These are phyloP conservation scores for Fulvia fulva DNA, from an alignment of 2,329 filamentous ascomycete species.

Conservation along the genomic window DNA sequence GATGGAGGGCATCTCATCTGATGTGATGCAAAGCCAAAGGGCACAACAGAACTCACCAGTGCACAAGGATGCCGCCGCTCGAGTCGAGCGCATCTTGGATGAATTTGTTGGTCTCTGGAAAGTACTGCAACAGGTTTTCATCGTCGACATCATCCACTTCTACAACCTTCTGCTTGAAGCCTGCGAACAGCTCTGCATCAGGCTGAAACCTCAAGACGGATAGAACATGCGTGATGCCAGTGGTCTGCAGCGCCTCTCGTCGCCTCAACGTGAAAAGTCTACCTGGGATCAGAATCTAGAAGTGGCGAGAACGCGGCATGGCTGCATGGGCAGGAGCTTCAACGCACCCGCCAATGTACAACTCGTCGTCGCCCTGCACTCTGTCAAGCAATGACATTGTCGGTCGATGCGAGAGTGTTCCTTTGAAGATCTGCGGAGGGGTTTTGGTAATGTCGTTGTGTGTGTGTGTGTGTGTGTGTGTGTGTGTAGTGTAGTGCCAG, in stretches of 20 bases:
- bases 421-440: neutral
- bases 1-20: neutral
- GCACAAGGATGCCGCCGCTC: constrained; percentile 61
- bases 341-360: constrained; percentile 75
- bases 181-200: constrained; percentile 54
- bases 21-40: neutral
- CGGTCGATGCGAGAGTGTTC: neutral
- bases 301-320: constrained; percentile 10
- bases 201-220: constrained; percentile 68
- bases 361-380: constrained; percentile 64
- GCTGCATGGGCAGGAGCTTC: constrained; percentile 9
- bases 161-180: constrained; percentile 65
- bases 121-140: constrained; percentile 77
- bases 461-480: too few relatives aligned
- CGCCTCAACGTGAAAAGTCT: constrained; percentile 78
- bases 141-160: constrained; percentile 90
- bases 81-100: constrained; percentile 70
- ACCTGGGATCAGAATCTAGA: constrained; percentile 27
- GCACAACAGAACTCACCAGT: constrained; percentile 62
- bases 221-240: constrained; percentile 84
- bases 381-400: constrained; percentile 60
- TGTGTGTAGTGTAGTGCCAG: too few relatives aligned
- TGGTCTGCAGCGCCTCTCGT: constrained; percentile 63
- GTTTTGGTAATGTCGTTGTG: neutral
- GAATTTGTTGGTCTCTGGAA: constrained; percentile 74